phyloP scores from a whole-genome alignment of 129 eudicot species.

The Oenanthe sinensis region DNA sequence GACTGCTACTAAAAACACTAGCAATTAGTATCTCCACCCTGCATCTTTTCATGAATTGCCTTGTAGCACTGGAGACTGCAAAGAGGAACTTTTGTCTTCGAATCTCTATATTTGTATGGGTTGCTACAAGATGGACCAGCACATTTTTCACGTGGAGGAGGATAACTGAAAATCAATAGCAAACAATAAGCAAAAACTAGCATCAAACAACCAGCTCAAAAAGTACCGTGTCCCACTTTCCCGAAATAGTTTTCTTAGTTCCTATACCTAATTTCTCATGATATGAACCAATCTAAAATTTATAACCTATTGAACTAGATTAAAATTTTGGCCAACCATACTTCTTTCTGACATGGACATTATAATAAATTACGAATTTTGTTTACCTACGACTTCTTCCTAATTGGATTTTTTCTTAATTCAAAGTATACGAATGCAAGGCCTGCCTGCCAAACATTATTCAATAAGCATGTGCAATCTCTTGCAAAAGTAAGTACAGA shows the following conservation, averaged over 20 bases:
- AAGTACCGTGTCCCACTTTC: not conserved
- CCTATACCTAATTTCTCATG: not conserved
- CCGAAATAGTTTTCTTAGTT: not conserved
- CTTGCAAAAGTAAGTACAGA: not conserved
- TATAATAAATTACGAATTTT: not conserved
- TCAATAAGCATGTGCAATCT: not conserved
- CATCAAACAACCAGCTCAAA: not conserved
- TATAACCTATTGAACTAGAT: not conserved
- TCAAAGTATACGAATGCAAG: not conserved
- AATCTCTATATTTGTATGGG: constrained; percentile 78
- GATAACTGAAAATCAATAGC: constrained; percentile 50
- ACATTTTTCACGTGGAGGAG: constrained; percentile 84
- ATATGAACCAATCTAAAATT: not conserved
- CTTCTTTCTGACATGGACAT: not conserved
- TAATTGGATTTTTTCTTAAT: no score
- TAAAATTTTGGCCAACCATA: not conserved
- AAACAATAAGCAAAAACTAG: constrained; percentile 6
- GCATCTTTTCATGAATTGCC: constrained; percentile 47
- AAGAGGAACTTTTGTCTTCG: constrained; percentile 80
- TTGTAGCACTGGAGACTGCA: constrained; percentile 96
- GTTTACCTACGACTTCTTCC: not conserved
- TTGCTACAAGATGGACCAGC: constrained; percentile 84
- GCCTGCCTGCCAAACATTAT: not conserved
- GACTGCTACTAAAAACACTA: constrained; percentile 10
- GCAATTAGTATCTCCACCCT: constrained; percentile 36